These are phyloP conservation scores for Diaporthe sp. DNA, from an alignment of 2,329 filamentous ascomycete species.

Conservation along the genomic window DNA sequence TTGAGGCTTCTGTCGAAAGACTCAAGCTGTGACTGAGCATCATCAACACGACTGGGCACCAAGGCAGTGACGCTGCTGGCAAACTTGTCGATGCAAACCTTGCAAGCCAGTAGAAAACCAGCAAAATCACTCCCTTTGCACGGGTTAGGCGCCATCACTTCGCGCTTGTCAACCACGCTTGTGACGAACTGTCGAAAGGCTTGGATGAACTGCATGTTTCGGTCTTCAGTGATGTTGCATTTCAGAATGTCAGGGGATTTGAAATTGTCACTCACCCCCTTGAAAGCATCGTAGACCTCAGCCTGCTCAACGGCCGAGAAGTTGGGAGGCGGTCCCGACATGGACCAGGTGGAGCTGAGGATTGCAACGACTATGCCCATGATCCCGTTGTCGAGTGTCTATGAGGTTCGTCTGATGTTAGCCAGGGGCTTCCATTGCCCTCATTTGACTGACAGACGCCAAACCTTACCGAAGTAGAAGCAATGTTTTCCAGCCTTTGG, in stretches of 20 bases:
- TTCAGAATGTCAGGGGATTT: neutral
- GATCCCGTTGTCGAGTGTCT: neutral
- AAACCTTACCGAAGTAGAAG: neutral
- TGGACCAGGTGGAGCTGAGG: neutral
- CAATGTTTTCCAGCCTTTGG: neutral
- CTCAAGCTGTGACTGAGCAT: neutral
- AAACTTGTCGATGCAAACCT: neutral
- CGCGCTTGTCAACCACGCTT: neutral
- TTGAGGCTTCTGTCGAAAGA: neutral
- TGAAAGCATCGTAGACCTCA: neutral
- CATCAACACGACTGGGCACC: neutral
- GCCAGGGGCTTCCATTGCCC: neutral
- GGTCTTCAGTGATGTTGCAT: neutral
- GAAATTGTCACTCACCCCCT: neutral
- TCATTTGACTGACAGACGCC: no score
- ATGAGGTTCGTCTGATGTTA: neutral
- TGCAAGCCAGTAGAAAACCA: neutral
- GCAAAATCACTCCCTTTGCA: neutral
- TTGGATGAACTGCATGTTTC: neutral
- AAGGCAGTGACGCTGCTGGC: neutral
- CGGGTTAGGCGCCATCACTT: neutral
- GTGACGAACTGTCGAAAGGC: no score
- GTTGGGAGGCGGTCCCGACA: neutral
- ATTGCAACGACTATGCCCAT: neutral
- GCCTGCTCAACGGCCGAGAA: neutral